phyloP scores from a whole-genome alignment of 2,329 filamentous ascomycete genomes.

The Apiospora sp. region DNA sequence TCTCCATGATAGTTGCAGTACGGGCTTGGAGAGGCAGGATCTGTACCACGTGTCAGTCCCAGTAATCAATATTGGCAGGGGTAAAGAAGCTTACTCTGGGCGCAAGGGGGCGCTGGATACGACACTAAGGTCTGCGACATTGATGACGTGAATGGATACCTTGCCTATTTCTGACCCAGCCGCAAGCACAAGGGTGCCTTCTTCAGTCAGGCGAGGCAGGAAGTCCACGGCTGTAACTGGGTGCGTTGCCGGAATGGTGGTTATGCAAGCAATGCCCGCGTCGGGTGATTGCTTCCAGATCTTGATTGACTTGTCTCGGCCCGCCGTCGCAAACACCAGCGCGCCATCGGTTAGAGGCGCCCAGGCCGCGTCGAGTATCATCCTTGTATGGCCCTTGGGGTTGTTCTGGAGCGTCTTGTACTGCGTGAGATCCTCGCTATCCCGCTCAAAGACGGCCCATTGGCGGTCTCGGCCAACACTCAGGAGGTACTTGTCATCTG shows the following conservation, averaged over 20 bases:
- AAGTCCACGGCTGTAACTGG: slow-evolving; percentile 79
- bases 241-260: slow-evolving; percentile 61
- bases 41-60: slow-evolving; percentile 40
- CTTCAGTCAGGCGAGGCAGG: slow-evolving; percentile 46
- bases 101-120: slow-evolving; percentile 45
- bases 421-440: slow-evolving; percentile 35
- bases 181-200: slow-evolving; percentile 54
- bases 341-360: slow-evolving; percentile 59
- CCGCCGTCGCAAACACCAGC: slow-evolving; percentile 81
- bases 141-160: slow-evolving; percentile 53
- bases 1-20: slow-evolving; percentile 75
- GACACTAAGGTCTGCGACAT: slow-evolving; percentile 48
- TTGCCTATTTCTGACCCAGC: slow-evolving; percentile 65
- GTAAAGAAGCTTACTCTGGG: slow-evolving; percentile 47
- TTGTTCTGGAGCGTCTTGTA: slow-evolving; percentile 72
- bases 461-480: slow-evolving; percentile 92
- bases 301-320: slow-evolving; percentile 85
- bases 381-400: slow-evolving; percentile 86
- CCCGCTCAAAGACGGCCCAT: slow-evolving; percentile 78
- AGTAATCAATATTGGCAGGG: background rate
- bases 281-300: slow-evolving; percentile 61
- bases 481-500: slow-evolving; percentile 76
- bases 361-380: slow-evolving; percentile 93
- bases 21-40: slow-evolving; percentile 67
- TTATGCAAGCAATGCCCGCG: slow-evolving; percentile 56